phyloP scores from a whole-genome alignment of 2,329 filamentous ascomycete species.

The Pyrenochaeta sp. region DNA sequence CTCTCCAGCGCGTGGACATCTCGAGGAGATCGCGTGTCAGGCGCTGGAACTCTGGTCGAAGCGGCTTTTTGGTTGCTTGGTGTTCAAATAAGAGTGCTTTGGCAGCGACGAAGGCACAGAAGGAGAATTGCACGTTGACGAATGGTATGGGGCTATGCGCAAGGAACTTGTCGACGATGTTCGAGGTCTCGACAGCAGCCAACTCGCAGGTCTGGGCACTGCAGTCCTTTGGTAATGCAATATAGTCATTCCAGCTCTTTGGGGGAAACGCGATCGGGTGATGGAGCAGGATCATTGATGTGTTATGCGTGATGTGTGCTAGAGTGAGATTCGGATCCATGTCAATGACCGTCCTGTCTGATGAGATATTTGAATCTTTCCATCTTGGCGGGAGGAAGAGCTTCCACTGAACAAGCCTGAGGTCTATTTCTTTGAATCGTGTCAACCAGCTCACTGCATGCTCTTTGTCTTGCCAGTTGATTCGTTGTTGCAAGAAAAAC shows the following conservation, averaged over 20 bases:
- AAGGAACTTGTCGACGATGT: conserved; percentile 44
- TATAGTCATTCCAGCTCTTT: conserved; percentile 38
- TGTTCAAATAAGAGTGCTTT: conserved; percentile 41
- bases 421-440: conserved; percentile 43
- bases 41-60: conserved; percentile 34
- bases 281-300: conserved; percentile 45
- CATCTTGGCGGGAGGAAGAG: conserved; percentile 42
- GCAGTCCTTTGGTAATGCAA: conserved; percentile 42
- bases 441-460: conserved; percentile 45
- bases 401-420: conserved; percentile 45
- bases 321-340: conserved; percentile 47
- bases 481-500: conserved; percentile 43
- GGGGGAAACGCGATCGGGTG: conserved; percentile 42
- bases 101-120: conserved; percentile 42
- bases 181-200: conserved; percentile 41
- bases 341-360: conserved; percentile 33
- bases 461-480: conserved; percentile 46
- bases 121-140: conserved; percentile 45
- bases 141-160: conserved; percentile 37
- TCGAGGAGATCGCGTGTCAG: conserved; percentile 34
- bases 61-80: conserved; percentile 21
- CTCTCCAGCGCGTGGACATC: conserved; percentile 37
- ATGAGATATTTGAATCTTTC: conserved; percentile 44
- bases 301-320: conserved; percentile 45
- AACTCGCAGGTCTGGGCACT: conserved; percentile 44